Evolutionary conservation across 208 protist species (phyloP).

Genomic region (Wallacemonas sp.): DNA sequence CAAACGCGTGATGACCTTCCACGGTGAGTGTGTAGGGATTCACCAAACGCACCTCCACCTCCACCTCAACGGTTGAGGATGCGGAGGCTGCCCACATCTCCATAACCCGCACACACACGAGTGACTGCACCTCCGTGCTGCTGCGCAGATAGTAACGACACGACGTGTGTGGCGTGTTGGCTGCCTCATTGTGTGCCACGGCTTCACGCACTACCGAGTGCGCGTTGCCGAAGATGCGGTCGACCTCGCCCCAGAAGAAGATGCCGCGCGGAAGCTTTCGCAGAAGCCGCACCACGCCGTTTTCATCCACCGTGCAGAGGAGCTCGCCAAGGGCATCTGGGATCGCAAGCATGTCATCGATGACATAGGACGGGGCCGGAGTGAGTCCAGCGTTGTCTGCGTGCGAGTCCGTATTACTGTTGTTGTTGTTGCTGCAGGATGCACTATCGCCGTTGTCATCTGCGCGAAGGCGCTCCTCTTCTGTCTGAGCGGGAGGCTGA

Average conservation of each 20-base stretch:
- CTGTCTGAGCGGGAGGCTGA: too few species aligned
- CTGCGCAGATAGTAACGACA: conserved; percentile 15
- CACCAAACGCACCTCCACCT: conserved; percentile 45
- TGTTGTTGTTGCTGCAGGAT: not conserved
- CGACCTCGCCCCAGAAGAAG: conserved; percentile 59
- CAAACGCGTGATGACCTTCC: conserved; percentile 39
- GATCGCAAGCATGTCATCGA: conserved; percentile 51
- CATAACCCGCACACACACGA: conserved; percentile 39
- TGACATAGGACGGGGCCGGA: not conserved
- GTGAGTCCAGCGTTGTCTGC: not conserved
- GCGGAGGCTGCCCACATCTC: conserved; percentile 14
- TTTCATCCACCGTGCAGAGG: conserved; percentile 47
- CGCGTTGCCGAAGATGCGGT: conserved; percentile 35
- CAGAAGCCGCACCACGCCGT: conserved; percentile 59
- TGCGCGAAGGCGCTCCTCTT: too few species aligned
- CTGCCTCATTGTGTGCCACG: not conserved
- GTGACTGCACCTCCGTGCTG: conserved; percentile 27
- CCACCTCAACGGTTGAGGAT: conserved; percentile 18
- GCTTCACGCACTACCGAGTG: not conserved
- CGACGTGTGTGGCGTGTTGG: conserved; percentile 7
- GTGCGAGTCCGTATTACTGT: not conserved
- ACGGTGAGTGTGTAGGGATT: conserved; percentile 57
- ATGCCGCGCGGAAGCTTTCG: conserved; percentile 71
- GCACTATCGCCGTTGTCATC: too few species aligned
- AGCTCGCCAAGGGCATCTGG: conserved; percentile 54